Conservation (phyloP, 495 filamentous ascomycete species). For the Penicilliopsis zonata region DNA sequence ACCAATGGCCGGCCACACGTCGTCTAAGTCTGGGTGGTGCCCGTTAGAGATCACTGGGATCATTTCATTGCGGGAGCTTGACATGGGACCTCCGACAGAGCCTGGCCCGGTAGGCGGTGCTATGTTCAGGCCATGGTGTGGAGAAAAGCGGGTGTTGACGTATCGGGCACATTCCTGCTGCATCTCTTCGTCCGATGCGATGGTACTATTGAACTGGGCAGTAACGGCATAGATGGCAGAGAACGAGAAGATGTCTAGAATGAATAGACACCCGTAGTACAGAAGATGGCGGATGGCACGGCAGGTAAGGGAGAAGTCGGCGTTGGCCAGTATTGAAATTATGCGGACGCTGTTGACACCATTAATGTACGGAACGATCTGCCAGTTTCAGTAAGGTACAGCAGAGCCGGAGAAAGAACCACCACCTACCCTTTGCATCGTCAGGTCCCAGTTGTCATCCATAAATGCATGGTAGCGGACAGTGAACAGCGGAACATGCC, state of each 20-base stretch:
- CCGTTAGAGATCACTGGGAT: constrained; percentile 9
- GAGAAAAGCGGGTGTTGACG: constrained; percentile 42
- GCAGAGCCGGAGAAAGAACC: constrained; percentile 1
- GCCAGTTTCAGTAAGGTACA: not conserved
- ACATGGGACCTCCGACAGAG: constrained; percentile 5
- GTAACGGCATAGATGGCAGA: constrained; percentile 81
- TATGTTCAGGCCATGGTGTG: constrained; percentile 11
- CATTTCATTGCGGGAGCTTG: constrained; percentile 11
- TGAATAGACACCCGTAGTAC: constrained; percentile 76
- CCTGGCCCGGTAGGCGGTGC: constrained; percentile 8
- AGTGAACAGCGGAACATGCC: constrained; percentile 85
- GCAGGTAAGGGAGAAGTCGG: constrained; percentile 69
- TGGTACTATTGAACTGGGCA: constrained; percentile 57
- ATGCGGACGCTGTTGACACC: constrained; percentile 78
- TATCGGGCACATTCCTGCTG: constrained; percentile 81
- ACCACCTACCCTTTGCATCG: constrained; percentile 52
- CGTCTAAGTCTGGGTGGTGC: constrained; percentile 23
- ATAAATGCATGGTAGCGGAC: constrained; percentile 63
- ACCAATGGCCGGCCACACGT: constrained; percentile 31
- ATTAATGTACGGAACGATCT: constrained; percentile 73
- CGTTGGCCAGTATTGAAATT: constrained; percentile 73
- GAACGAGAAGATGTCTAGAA: constrained; percentile 92
- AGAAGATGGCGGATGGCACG: constrained; percentile 78
- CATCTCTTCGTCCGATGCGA: constrained; percentile 53
- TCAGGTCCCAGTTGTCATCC: constrained; percentile 85